A percentile compares a stretch with the other conserved stretches of the same genome.
These are phyloP conservation scores for Leishmania braziliensis DNA, from an alignment of 208 protist species.

Conservation along the genomic window DNA sequence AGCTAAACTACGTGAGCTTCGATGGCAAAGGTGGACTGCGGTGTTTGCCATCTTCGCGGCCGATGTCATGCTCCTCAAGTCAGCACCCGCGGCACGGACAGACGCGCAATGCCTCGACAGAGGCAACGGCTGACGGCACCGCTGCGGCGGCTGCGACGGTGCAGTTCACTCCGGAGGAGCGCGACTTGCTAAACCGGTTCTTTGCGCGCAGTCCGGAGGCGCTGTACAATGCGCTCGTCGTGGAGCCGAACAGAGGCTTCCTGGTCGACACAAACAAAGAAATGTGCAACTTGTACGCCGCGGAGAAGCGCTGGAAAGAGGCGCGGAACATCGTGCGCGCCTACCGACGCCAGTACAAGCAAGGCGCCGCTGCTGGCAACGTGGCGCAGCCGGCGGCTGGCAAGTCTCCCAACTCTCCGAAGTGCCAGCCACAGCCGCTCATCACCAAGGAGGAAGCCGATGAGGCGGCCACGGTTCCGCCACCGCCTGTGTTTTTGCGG, in stretches of 20 bases:
- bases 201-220: conserved; percentile 33
- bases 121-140: background rate
- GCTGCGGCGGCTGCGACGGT: conserved; percentile 5
- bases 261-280: conserved; percentile 63
- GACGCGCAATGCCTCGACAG: background rate
- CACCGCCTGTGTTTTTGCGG: conserved; percentile 34
- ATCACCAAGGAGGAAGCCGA: conserved; percentile 28
- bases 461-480: conserved; percentile 29
- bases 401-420: background rate
- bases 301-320: conserved; percentile 44
- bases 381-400: background rate
- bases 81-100: background rate
- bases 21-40: conserved; percentile 1
- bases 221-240: conserved; percentile 41
- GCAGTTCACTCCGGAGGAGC: conserved; percentile 23
- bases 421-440: background rate
- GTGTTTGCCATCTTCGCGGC: background rate
- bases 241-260: conserved; percentile 34
- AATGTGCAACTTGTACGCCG: conserved; percentile 49
- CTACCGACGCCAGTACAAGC: conserved; percentile 35
- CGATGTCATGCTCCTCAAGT: background rate
- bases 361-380: conserved; percentile 1
- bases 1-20: background rate
- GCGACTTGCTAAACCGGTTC: conserved; percentile 23
- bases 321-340: conserved; percentile 33